These are phyloP conservation scores for Mucor indicus DNA, from an alignment of 371 early-diverging fungal species.

Conservation along the genomic window DNA sequence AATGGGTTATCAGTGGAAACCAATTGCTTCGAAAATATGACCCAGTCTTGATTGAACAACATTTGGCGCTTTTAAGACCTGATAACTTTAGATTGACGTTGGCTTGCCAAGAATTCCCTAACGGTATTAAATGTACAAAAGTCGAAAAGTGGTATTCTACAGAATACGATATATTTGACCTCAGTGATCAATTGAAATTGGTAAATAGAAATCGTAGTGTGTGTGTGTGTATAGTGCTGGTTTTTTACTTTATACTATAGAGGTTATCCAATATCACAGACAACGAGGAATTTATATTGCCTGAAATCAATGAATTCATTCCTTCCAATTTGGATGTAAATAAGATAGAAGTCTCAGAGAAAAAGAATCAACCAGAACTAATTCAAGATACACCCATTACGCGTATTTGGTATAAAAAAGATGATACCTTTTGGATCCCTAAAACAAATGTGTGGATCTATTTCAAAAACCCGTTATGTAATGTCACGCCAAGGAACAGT, in stretches of 20 bases:
- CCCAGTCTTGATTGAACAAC: slow-evolving; percentile 49
- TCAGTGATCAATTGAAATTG: slow-evolving; percentile 52
- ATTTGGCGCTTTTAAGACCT: slow-evolving; percentile 53
- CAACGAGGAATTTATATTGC: slow-evolving; percentile 67
- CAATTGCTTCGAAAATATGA: slow-evolving; percentile 59
- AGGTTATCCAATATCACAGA: slow-evolving; percentile 9
- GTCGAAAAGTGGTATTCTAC: slow-evolving; percentile 82
- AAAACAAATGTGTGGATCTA: slow-evolving; percentile 59
- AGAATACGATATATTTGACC: slow-evolving; percentile 66
- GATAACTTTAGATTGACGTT: slow-evolving; percentile 64
- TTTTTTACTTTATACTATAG: not conserved
- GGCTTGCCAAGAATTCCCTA: slow-evolving; percentile 41
- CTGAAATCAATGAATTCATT: slow-evolving; percentile 79
- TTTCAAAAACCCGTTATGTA: slow-evolving; percentile 53
- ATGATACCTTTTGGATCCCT: slow-evolving; percentile 85
- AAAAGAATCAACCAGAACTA: slow-evolving; percentile 48
- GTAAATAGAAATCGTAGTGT: slow-evolving; percentile 27
- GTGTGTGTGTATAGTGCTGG: not conserved
- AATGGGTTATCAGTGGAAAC: slow-evolving; percentile 66
- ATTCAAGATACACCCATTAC: slow-evolving; percentile 63
- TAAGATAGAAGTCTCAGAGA: slow-evolving; percentile 33
- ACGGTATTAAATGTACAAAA: slow-evolving; percentile 45
- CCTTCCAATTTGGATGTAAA: slow-evolving; percentile 62
- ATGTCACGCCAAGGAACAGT: slow-evolving; percentile 51
- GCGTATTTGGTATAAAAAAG: slow-evolving; percentile 90